phyloP scores from a whole-genome alignment of 75 land plant genomes.

The Pinus taeda region DNA sequence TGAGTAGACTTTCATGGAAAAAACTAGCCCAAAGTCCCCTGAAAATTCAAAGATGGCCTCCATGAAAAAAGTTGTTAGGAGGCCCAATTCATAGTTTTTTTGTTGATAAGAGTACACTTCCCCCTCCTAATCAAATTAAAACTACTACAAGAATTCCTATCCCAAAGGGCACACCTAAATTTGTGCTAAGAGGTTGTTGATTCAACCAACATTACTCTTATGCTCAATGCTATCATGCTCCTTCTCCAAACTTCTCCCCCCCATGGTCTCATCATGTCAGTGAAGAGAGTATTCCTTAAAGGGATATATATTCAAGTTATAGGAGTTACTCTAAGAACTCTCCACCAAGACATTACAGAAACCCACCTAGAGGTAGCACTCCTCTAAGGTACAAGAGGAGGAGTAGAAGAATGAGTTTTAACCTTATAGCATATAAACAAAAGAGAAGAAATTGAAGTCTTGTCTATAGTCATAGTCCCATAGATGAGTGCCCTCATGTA shows the following conservation, averaged over 20 bases:
- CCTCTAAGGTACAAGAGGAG: conserved; percentile 78
- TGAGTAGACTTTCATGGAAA: conserved; percentile 25
- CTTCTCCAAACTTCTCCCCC: conserved; percentile 71
- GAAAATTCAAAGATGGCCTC: conserved; percentile 27
- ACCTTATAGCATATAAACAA: conserved; percentile 34
- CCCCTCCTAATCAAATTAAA: conserved; percentile 30
- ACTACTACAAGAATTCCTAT: conserved; percentile 62
- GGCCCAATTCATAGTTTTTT: conserved; percentile 29
- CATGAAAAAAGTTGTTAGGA: conserved; percentile 35
- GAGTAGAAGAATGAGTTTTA: conserved; percentile 58
- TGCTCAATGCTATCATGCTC: conserved; percentile 87
- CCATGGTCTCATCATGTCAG: conserved; percentile 43
- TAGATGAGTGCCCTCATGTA: conserved; percentile 25
- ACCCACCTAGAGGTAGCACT: conserved; percentile 79
- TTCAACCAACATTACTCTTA: conserved; percentile 85
- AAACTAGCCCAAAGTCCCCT: conserved; percentile 33
- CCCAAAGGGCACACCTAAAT: conserved; percentile 81
- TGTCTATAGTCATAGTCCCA: conserved; percentile 46
- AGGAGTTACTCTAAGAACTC: conserved; percentile 70
- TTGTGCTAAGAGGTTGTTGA: conserved; percentile 88
- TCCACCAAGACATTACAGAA: conserved; percentile 77
- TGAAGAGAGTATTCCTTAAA: conserved; percentile 46
- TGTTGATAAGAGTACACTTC: conserved; percentile 38
- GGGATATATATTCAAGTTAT: conserved; percentile 74
- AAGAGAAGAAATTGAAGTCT: conserved; percentile 28